Evolutionary conservation across 176 grass and related monocot species (phyloP).

Genomic region (Miscanthus lutarioriparius): DNA sequence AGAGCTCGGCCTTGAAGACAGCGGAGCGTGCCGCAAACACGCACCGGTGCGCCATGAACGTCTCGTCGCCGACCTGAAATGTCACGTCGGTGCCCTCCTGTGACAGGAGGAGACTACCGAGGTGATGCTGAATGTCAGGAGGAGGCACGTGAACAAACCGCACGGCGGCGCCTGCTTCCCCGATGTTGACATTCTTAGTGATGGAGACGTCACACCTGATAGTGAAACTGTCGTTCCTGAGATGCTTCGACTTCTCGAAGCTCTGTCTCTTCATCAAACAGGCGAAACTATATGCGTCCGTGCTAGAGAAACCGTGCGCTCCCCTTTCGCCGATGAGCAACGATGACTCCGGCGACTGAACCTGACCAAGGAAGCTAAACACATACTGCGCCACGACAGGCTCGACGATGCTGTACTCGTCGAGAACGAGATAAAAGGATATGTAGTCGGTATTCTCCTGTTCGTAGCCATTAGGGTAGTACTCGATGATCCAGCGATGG

Average conservation of each 20-base stretch:
- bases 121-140: not conserved
- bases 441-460: not conserved
- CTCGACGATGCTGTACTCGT: not conserved
- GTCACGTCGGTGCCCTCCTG: slow-evolving; percentile 21
- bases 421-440: not conserved
- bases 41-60: not conserved
- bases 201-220: not conserved
- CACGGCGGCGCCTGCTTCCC: not conserved
- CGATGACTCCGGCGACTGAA: not conserved
- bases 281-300: not conserved
- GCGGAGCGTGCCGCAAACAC: not conserved
- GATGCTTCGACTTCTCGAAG: not conserved
- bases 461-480: not conserved
- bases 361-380: not conserved
- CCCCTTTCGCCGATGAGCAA: not conserved
- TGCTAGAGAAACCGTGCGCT: not conserved
- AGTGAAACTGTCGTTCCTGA: slow-evolving; percentile 8
- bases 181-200: not conserved
- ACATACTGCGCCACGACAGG: not conserved
- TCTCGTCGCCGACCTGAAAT: slow-evolving; percentile 20
- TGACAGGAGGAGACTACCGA: not conserved
- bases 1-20: slow-evolving; percentile 14
- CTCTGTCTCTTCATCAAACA: not conserved
- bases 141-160: not conserved
- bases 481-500: not conserved